Evolutionary conservation across 352 stramenopile genomes (phyloP).

Genomic region (Phytophthora sojae): DNA sequence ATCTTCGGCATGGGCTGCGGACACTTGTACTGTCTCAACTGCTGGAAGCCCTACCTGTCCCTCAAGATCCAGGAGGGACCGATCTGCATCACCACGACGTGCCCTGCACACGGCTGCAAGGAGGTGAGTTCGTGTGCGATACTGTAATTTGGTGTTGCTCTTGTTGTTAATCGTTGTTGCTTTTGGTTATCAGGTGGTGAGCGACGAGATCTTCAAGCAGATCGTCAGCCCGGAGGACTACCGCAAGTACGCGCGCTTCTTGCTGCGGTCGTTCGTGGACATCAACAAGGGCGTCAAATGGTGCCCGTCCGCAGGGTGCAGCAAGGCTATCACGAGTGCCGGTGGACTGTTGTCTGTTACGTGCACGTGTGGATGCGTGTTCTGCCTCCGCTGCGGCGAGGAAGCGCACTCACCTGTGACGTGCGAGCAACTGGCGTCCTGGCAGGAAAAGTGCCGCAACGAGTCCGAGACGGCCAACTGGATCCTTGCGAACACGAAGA

Average conservation of each 20-base stretch:
- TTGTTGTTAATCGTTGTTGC: neutral
- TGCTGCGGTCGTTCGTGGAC: constrained; percentile 98
- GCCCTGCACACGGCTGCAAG: constrained; percentile 95
- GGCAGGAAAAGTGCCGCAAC: constrained; percentile 98
- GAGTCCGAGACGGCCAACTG: constrained; percentile 99
- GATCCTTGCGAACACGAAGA: constrained; percentile 99
- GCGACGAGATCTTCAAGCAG: constrained; percentile 72
- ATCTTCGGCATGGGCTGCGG: constrained; percentile 96
- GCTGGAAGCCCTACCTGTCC: constrained; percentile 87
- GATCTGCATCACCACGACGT: constrained; percentile 94
- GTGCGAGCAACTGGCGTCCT: constrained; percentile 94
- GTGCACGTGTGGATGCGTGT: constrained; percentile 88
- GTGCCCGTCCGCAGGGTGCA: constrained; percentile 97
- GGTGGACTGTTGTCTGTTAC: constrained; percentile 82
- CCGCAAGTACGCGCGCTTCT: constrained; percentile 91
- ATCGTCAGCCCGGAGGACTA: constrained; percentile 80
- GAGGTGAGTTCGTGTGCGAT: constrained; percentile 60
- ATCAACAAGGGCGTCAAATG: constrained; percentile 97
- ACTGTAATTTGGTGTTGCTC: neutral
- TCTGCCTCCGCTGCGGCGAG: constrained; percentile 95
- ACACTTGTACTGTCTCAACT: constrained; percentile 96
- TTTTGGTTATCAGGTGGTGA: constrained; percentile 53
- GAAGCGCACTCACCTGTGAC: constrained; percentile 95
- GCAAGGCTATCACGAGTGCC: constrained; percentile 92
- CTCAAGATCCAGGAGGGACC: constrained; percentile 93